phyloP scores from a whole-genome alignment of 1,284 basidiomycete genomes.

The Boletus subluridellus region DNA sequence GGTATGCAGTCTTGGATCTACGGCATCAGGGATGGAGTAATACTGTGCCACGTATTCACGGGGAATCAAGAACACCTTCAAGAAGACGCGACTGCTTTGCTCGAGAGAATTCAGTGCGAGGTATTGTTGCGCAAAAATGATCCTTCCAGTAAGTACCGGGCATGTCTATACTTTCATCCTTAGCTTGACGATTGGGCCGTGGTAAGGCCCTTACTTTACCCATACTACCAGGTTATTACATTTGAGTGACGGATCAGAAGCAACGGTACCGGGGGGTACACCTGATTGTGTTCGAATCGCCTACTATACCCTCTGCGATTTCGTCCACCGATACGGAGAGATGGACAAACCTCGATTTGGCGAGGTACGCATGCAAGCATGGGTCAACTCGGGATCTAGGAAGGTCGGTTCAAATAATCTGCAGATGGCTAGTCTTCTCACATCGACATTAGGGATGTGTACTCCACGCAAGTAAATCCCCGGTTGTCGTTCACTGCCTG shows the following conservation, averaged over 20 bases:
- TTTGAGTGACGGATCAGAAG: constrained; percentile 7
- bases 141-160: constrained; percentile 22
- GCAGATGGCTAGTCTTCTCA: constrained; percentile 3
- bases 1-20: constrained; percentile 35
- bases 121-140: constrained; percentile 30
- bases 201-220: constrained; percentile 34
- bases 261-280: constrained; percentile 24
- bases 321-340: constrained; percentile 23
- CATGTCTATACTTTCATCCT: background rate
- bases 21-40: constrained; percentile 19
- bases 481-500: constrained; percentile 25
- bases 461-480: constrained; percentile 22
- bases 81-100: constrained; percentile 30
- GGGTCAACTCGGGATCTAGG: constrained; percentile 34
- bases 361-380: constrained; percentile 33
- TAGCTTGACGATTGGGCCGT: constrained; percentile 1
- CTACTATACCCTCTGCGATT: constrained; percentile 25
- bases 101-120: constrained; percentile 34
- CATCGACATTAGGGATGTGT: constrained; percentile 20
- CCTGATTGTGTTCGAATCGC: constrained; percentile 30
- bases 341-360: constrained; percentile 25
- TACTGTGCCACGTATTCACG: constrained; percentile 40
- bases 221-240: constrained; percentile 19
- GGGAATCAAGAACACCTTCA: constrained; percentile 37
- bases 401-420: constrained; percentile 28